phyloP scores from a whole-genome alignment of 2,329 filamentous ascomycete species.

The Zymoseptoria brevis region DNA sequence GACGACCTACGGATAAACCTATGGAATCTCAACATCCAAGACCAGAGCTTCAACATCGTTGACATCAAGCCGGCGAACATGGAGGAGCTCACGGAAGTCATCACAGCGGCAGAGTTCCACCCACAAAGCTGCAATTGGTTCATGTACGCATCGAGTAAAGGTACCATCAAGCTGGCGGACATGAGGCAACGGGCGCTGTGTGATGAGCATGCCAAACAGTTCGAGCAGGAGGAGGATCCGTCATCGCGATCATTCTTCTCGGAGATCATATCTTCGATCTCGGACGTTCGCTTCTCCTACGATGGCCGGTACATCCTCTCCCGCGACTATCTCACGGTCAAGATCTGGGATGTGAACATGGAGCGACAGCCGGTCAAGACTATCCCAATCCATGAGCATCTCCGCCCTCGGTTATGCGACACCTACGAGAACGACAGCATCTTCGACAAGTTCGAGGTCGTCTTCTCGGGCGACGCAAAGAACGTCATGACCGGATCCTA shows the following conservation, averaged over 20 bases:
- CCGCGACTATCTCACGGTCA: slow-evolving; percentile 94
- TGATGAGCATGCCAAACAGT: slow-evolving; percentile 91
- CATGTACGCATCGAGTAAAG: slow-evolving; percentile 99
- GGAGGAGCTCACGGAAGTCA: slow-evolving; percentile 98
- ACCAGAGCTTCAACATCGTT: slow-evolving; percentile 99
- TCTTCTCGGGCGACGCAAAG: slow-evolving; percentile 95
- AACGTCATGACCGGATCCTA: slow-evolving; percentile 99
- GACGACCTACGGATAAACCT: slow-evolving; percentile 96
- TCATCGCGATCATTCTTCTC: slow-evolving; percentile 98
- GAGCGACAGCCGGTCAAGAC: slow-evolving; percentile 95
- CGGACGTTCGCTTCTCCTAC: slow-evolving; percentile 92
- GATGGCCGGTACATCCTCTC: slow-evolving; percentile 97
- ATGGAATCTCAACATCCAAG: slow-evolving; percentile 98
- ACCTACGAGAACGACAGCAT: slow-evolving; percentile 99
- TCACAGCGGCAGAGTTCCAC: slow-evolving; percentile 96
- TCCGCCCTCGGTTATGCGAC: slow-evolving; percentile 87
- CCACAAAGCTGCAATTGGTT: slow-evolving; percentile 98
- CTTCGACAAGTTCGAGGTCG: slow-evolving; percentile 99
- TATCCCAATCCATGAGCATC: slow-evolving; percentile 95
- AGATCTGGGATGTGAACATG: slow-evolving; percentile 99
- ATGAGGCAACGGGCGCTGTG: slow-evolving; percentile 97
- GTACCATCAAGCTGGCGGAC: slow-evolving; percentile 96
- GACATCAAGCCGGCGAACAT: slow-evolving; percentile 99
- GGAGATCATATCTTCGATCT: slow-evolving; percentile 98
- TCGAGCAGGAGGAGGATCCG: slow-evolving; percentile 97